Percentiles rank a stretch among this genome's conserved stretches.
These are phyloP conservation scores for Podospora sp. DNA, from an alignment of 495 filamentous ascomycete genomes.

Conservation along the genomic window DNA sequence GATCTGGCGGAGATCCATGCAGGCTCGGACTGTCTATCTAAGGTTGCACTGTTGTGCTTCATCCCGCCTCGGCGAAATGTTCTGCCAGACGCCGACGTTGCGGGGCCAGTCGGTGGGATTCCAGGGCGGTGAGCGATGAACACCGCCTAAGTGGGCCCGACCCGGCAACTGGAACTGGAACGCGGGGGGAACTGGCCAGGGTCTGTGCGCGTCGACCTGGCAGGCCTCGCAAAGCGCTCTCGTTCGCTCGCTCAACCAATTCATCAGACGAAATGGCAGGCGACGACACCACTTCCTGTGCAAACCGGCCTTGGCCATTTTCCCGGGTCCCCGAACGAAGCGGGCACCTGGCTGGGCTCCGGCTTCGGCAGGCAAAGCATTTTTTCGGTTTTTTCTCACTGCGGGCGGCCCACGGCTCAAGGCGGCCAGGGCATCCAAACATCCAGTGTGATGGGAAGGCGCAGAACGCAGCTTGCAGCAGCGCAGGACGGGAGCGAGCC, in stretches of 20 bases:
- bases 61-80: constrained; percentile 22
- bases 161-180: constrained; percentile 21
- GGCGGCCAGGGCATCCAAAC: background rate
- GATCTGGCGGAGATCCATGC: too few species aligned
- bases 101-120: constrained; percentile 20
- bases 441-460: background rate
- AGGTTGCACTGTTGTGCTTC: background rate
- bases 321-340: background rate
- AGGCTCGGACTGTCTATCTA: background rate
- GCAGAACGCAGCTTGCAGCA: background rate
- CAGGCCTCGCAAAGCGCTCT: constrained; percentile 4
- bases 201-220: constrained; percentile 7
- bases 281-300: constrained; percentile 18
- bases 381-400: background rate
- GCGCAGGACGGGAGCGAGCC: background rate
- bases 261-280: constrained; percentile 14
- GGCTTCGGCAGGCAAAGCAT: background rate
- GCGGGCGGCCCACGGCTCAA: background rate
- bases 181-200: constrained; percentile 4
- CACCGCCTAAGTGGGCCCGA: constrained; percentile 1
- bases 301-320: constrained; percentile 12
- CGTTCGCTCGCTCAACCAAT: constrained; percentile 6
- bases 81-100: constrained; percentile 19
- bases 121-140: constrained; percentile 6
- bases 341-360: constrained; percentile 6